These are phyloP conservation scores for Clavulina sp. DNA, from an alignment of 768 basidiomycete species.

Conservation along the genomic window DNA sequence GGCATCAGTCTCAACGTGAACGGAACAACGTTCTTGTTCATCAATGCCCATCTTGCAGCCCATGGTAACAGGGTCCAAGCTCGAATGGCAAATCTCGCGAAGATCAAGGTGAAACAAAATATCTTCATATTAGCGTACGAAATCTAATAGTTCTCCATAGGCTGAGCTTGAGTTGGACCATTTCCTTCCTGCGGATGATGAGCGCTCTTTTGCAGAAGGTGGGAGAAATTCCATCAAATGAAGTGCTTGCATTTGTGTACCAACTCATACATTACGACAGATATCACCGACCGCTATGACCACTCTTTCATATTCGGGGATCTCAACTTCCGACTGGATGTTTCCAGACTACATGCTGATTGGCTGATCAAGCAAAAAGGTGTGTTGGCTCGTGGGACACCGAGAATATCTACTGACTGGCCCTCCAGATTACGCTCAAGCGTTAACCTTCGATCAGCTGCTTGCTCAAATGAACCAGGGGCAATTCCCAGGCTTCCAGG, in stretches of 20 bases:
- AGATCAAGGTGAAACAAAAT: slow-evolving; percentile 64
- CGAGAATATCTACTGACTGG: not conserved
- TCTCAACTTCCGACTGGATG: slow-evolving; percentile 78
- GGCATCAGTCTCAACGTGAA: slow-evolving; percentile 77
- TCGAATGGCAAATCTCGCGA: slow-evolving; percentile 68
- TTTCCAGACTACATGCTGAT: slow-evolving; percentile 82
- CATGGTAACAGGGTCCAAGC: slow-evolving; percentile 61
- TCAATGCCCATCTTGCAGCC: slow-evolving; percentile 83
- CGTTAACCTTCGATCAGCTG: slow-evolving; percentile 82
- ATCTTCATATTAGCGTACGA: not conserved
- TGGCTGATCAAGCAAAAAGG: slow-evolving; percentile 78
- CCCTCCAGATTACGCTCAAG: slow-evolving; percentile 56
- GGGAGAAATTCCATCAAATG: slow-evolving; percentile 7
- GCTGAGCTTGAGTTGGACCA: slow-evolving; percentile 62
- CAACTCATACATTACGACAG: slow-evolving; percentile 20
- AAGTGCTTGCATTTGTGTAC: slow-evolving; percentile 9
- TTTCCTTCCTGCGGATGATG: slow-evolving; percentile 49
- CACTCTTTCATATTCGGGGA: slow-evolving; percentile 81
- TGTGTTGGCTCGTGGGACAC: slow-evolving; percentile 16
- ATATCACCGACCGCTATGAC: slow-evolving; percentile 79
- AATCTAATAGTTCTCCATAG: slow-evolving; percentile 20
- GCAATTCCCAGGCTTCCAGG: slow-evolving; percentile 61
- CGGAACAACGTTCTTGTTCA: slow-evolving; percentile 68
- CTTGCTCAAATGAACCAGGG: slow-evolving; percentile 49
- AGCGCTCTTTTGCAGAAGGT: slow-evolving; percentile 58